Conservation (phyloP, 75 land plant genomes). For the Pinus albicaulis region DNA sequence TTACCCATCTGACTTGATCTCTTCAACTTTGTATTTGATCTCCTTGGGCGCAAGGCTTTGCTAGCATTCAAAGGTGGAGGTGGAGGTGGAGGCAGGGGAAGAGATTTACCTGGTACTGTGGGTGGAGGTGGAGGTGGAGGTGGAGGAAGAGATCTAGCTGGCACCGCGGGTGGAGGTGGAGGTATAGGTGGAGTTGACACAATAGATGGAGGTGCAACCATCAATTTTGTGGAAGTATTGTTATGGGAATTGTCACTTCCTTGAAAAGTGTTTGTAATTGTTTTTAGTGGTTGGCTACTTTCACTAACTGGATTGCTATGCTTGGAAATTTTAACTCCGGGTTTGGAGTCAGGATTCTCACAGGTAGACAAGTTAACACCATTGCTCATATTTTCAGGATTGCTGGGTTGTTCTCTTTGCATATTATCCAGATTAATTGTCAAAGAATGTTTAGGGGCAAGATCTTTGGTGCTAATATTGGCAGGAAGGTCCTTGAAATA, state of each 20-base stretch:
- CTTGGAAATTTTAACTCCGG: conserved; percentile 20
- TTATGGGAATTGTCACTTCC: conserved; percentile 3
- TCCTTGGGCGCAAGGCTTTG: conserved; percentile 23
- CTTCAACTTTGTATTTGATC: conserved; percentile 44
- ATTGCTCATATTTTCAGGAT: background rate
- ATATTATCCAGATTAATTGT: background rate
- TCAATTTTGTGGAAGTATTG: background rate
- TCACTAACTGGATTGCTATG: conserved; percentile 19
- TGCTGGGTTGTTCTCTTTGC: background rate
- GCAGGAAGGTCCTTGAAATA: background rate
- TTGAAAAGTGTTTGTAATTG: background rate
- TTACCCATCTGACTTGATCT: conserved; percentile 65
- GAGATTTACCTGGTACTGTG: background rate
- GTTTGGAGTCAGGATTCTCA: conserved; percentile 15
- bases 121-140: conserved; percentile 23
- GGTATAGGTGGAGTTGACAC: conserved; percentile 2
- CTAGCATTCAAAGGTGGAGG: conserved; percentile 14
- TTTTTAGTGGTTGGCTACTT: conserved; percentile 8
- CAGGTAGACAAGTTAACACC: conserved; percentile 9
- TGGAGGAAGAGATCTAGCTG: conserved; percentile 10
- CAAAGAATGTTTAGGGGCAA: background rate
- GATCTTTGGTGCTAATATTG: background rate
- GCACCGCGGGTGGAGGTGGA: conserved; percentile 28
- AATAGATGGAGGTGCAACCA: conserved; percentile 10
- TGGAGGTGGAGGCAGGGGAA: conserved; percentile 24